Conservation (phyloP, 1,284 basidiomycete species). For the Inonotus hispidus region DNA sequence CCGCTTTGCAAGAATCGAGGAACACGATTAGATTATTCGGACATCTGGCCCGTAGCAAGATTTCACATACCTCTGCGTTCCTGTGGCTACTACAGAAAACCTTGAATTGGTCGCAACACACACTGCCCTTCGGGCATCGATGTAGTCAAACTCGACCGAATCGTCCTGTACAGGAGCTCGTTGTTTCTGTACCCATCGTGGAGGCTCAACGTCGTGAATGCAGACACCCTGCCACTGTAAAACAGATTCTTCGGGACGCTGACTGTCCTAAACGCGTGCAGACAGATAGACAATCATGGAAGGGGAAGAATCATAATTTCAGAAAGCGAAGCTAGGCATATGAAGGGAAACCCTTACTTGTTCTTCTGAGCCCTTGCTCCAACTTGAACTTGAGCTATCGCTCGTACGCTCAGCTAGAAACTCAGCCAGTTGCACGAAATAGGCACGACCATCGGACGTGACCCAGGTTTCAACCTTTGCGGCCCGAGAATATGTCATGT, state of each 20-base stretch:
- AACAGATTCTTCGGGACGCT: slow-evolving; percentile 24
- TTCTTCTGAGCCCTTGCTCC: background rate
- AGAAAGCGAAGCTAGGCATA: background rate
- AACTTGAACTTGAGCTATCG: background rate
- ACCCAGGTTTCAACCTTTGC: slow-evolving; percentile 73
- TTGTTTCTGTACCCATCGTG: slow-evolving; percentile 72
- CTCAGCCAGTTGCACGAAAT: slow-evolving; percentile 63
- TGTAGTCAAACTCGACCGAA: slow-evolving; percentile 37
- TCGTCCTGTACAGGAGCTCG: slow-evolving; percentile 46
- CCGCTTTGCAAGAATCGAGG: slow-evolving; percentile 38
- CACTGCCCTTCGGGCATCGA: slow-evolving; percentile 61
- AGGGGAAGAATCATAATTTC: background rate
- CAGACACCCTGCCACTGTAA: slow-evolving; percentile 60
- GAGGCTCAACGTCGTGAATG: slow-evolving; percentile 61
- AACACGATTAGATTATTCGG: slow-evolving; percentile 15
- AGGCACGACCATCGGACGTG: slow-evolving; percentile 74
- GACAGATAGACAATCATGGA: background rate
- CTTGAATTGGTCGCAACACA: slow-evolving; percentile 72
- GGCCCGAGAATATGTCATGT: slow-evolving; percentile 51
- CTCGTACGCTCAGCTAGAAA: background rate
- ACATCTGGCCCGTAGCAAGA: background rate
- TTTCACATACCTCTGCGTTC: slow-evolving; percentile 58
- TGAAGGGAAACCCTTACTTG: background rate
- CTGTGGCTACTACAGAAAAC: slow-evolving; percentile 84
- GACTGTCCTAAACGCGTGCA: slow-evolving; percentile 4